A percentile compares a stretch with the other conserved stretches of the same genome.
Evolutionary conservation across 1,139 yeast species (phyloP).

Genomic region (Candida sanyaensis): DNA sequence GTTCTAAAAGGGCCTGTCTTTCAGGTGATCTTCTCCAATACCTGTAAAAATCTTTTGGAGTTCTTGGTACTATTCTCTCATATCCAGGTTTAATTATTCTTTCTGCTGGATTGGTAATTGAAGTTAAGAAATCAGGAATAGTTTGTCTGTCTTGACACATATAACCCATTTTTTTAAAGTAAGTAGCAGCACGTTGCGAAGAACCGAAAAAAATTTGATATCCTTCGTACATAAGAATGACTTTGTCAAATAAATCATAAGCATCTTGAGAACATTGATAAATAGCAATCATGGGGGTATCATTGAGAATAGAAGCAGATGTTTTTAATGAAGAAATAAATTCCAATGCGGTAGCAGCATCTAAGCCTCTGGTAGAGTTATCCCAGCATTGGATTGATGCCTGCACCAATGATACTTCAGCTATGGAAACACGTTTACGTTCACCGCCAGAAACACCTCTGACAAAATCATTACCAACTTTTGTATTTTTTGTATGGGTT

Average conservation of each 20-base stretch:
- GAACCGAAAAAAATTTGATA: conserved; percentile 57
- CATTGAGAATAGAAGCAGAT: conserved; percentile 56
- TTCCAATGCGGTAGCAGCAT: conserved; percentile 67
- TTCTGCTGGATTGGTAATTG: conserved; percentile 70
- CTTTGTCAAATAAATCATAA: conserved; percentile 70
- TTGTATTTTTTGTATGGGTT: conserved; percentile 21
- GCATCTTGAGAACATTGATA: conserved; percentile 48
- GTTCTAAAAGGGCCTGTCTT: conserved; percentile 15
- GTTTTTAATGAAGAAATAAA: conserved; percentile 69
- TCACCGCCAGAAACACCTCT: conserved; percentile 49
- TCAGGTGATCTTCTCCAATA: conserved; percentile 27
- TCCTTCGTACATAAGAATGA: conserved; percentile 56
- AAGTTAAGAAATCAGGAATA: conserved; percentile 55
- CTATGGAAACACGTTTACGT: conserved; percentile 46
- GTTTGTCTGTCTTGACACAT: conserved; percentile 75
- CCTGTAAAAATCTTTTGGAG: conserved; percentile 25
- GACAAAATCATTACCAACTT: conserved; percentile 31
- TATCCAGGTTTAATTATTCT: conserved; percentile 55
- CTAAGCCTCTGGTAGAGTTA: conserved; percentile 62
- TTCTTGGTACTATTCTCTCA: conserved; percentile 26
- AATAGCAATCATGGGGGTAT: conserved; percentile 72
- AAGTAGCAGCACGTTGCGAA: conserved; percentile 44
- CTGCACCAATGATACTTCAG: conserved; percentile 42
- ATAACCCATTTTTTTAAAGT: conserved; percentile 50
- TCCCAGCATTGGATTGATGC: conserved; percentile 58